phyloP scores from a whole-genome alignment of 2,329 filamentous ascomycete species.

The Monilinia laxa region DNA sequence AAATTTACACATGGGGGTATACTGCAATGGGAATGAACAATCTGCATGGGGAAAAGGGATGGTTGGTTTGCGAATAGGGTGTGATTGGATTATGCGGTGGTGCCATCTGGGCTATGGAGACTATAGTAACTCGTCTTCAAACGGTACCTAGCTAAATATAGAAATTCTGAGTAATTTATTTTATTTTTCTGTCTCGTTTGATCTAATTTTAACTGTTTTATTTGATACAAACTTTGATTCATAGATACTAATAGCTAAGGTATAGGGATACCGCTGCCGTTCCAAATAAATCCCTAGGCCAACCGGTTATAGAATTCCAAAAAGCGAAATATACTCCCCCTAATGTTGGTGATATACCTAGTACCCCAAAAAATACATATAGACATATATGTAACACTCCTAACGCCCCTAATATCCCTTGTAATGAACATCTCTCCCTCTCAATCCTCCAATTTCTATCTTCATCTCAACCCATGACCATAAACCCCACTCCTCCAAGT shows the following conservation, averaged over 20 bases:
- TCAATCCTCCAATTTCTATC: constrained; percentile 3
- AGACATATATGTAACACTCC: not conserved
- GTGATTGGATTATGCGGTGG: not conserved
- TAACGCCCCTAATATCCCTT: not conserved
- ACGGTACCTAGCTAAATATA: not conserved
- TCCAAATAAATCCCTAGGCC: not conserved
- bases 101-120: not conserved
- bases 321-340: not conserved
- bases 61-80: no score
- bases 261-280: not conserved
- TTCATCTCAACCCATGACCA: constrained; percentile 40
- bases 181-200: not conserved
- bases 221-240: not conserved
- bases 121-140: not conserved
- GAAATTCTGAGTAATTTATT: not conserved
- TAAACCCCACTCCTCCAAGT: constrained; percentile 54
- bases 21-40: no score
- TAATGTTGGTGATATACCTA: not conserved
- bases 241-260: not conserved
- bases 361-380: not conserved
- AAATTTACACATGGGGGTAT: no score
- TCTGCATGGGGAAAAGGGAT: no score
- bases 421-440: not conserved
- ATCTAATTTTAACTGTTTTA: not conserved
- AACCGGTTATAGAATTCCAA: not conserved